These are phyloP conservation scores for Talaromyces sp. DNA, from an alignment of 2,329 filamentous ascomycete species.

Conservation along the genomic window DNA sequence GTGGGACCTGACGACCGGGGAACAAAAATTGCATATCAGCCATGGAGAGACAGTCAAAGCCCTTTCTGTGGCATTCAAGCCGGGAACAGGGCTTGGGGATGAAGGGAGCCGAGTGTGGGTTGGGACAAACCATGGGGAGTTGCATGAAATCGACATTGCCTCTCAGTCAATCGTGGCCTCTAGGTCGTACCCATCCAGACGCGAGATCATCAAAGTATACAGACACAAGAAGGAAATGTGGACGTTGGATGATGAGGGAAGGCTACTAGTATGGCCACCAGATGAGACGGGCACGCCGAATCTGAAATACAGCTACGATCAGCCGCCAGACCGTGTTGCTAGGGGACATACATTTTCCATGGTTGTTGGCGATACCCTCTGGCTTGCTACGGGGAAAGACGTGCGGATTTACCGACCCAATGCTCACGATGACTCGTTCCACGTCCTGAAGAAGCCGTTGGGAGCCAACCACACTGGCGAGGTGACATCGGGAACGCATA, in stretches of 20 bases:
- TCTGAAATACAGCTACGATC: slow-evolving; percentile 66
- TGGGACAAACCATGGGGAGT: slow-evolving; percentile 79
- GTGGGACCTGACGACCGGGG: slow-evolving; percentile 80
- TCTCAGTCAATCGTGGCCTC: slow-evolving; percentile 65
- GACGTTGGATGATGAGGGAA: slow-evolving; percentile 87
- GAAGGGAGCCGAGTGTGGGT: slow-evolving; percentile 84
- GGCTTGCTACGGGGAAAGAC: slow-evolving; percentile 83
- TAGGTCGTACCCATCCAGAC: slow-evolving; percentile 68
- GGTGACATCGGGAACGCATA: slow-evolving; percentile 73
- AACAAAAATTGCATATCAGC: slow-evolving; percentile 70
- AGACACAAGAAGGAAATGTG: slow-evolving; percentile 85
- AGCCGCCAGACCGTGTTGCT: slow-evolving; percentile 62
- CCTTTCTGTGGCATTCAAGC: slow-evolving; percentile 79
- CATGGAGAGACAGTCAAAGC: slow-evolving; percentile 83
- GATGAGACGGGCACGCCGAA: slow-evolving; percentile 69
- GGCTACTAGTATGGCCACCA: slow-evolving; percentile 79
- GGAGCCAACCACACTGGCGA: slow-evolving; percentile 71
- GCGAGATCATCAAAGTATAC: slow-evolving; percentile 78
- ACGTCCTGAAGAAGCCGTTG: slow-evolving; percentile 67
- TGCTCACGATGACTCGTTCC: slow-evolving; percentile 62
- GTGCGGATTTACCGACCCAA: slow-evolving; percentile 78
- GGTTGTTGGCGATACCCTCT: slow-evolving; percentile 76
- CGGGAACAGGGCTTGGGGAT: slow-evolving; percentile 67
- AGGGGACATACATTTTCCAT: slow-evolving; percentile 84
- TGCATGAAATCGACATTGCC: slow-evolving; percentile 80